Conservation (phyloP, 768 basidiomycete genomes). For the Panaeolus cyanescens region DNA sequence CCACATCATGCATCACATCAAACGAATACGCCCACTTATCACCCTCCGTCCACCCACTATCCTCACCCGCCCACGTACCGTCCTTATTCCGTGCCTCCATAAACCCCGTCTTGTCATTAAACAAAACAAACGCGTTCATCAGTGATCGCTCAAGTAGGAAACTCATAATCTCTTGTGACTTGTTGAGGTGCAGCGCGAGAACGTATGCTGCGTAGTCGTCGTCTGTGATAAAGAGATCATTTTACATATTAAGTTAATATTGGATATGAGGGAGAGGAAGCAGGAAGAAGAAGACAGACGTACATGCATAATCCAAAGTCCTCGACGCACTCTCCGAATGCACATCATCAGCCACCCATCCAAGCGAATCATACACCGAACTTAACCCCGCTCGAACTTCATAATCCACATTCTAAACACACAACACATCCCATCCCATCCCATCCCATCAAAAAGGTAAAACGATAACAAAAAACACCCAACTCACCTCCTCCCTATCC, state of each 20-base stretch:
- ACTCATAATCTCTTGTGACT: conserved; percentile 43
- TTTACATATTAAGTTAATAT: no score
- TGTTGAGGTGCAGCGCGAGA: conserved; percentile 56
- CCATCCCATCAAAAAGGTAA: not conserved
- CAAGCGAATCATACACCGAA: conserved; percentile 61
- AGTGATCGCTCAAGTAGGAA: conserved; percentile 61
- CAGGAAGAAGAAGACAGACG: conserved; percentile 17
- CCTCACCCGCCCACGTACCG: conserved; percentile 73
- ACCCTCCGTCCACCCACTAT: conserved; percentile 84
- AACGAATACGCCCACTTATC: conserved; percentile 73
- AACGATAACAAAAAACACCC: not conserved
- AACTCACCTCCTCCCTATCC: conserved; percentile 69
- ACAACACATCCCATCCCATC: not conserved
- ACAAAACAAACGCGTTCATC: conserved; percentile 61
- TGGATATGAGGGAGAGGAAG: no score
- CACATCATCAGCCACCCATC: conserved; percentile 79
- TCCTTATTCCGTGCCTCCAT: conserved; percentile 78
- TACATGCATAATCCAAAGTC: conserved; percentile 80
- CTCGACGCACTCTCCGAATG: conserved; percentile 81
- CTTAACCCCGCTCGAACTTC: conserved; percentile 82
- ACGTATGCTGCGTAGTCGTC: conserved; percentile 77
- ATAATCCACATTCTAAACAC: conserved; percentile 63
- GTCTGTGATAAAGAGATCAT: conserved; percentile 39
- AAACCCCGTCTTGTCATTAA: conserved; percentile 70
- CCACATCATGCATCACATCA: conserved; percentile 73